Evolutionary conservation across 2,329 filamentous ascomycete genomes (phyloP).

Genomic region (Penicillium digitatum): DNA sequence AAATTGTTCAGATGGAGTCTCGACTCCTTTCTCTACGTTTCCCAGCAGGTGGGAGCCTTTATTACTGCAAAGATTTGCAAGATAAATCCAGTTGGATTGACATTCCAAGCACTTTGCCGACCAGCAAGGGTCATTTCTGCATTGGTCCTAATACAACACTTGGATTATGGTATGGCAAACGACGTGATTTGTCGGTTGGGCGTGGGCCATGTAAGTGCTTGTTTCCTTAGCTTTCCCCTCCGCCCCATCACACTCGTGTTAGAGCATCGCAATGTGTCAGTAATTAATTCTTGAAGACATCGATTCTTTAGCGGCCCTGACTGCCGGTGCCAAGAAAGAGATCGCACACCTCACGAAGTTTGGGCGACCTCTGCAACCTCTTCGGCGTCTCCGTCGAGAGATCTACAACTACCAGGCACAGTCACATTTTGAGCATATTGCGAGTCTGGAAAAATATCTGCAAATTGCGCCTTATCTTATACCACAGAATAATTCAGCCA

Average conservation of each 20-base stretch:
- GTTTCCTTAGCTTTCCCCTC: too few species aligned
- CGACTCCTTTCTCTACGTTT: background rate
- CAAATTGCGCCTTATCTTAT: background rate
- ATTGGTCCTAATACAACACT: background rate
- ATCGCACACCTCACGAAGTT: background rate
- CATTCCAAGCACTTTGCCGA: background rate
- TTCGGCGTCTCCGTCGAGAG: background rate
- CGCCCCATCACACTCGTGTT: too few species aligned
- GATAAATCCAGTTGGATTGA: background rate
- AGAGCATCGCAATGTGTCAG: too few species aligned
- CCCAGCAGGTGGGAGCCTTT: background rate
- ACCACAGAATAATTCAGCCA: background rate
- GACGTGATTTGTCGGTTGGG: background rate
- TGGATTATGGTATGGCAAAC: background rate
- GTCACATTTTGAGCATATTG: background rate
- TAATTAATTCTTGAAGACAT: background rate
- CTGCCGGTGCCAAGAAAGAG: background rate
- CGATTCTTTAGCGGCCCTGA: background rate
- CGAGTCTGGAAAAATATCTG: background rate
- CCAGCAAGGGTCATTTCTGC: background rate
- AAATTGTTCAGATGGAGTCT: background rate
- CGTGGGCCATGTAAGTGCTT: background rate
- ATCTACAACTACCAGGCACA: background rate
- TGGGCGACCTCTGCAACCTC: background rate
- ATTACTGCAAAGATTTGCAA: background rate